These are phyloP conservation scores for Coprinopsis sp. DNA, from an alignment of 768 basidiomycete genomes.

Conservation along the genomic window DNA sequence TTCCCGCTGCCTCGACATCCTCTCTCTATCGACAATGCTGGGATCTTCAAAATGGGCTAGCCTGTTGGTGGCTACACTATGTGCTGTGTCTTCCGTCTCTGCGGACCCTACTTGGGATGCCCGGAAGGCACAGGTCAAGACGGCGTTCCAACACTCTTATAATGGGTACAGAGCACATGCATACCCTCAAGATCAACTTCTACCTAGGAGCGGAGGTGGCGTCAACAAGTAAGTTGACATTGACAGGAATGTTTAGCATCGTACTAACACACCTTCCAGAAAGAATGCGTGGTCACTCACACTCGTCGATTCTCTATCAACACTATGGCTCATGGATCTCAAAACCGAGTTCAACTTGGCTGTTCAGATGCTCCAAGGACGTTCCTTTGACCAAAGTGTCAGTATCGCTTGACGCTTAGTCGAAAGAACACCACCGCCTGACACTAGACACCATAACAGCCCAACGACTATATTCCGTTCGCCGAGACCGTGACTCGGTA, in stretches of 20 bases:
- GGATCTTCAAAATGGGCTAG: no score
- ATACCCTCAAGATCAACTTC: conserved; percentile 50
- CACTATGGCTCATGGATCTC: conserved; percentile 79
- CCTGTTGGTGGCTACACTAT: no score
- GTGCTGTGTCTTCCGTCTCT: no score
- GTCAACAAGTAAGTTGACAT: conserved; percentile 43
- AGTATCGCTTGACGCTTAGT: no score
- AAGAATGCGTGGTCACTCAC: conserved; percentile 54
- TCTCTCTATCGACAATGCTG: no score
- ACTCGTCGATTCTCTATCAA: conserved; percentile 74
- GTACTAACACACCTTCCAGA: conserved; percentile 13
- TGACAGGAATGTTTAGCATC: neutral
- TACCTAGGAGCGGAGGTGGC: conserved; percentile 36
- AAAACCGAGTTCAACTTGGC: conserved; percentile 60
- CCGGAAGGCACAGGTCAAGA: conserved; percentile 43
- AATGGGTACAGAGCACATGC: conserved; percentile 47
- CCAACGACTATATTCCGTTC: conserved; percentile 42
- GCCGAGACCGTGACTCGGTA: conserved; percentile 77
- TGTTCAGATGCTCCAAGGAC: no score
- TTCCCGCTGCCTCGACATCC: no score
- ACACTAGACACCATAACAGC: no score
- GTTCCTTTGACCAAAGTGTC: no score
- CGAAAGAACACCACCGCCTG: no score
- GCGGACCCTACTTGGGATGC: conserved; percentile 35
- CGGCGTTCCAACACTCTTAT: conserved; percentile 55